Evolutionary conservation across 345 rosid species (phyloP), one percentile per base, ranked within the genome.

Genomic region (Moringa oleifera): DNA sequence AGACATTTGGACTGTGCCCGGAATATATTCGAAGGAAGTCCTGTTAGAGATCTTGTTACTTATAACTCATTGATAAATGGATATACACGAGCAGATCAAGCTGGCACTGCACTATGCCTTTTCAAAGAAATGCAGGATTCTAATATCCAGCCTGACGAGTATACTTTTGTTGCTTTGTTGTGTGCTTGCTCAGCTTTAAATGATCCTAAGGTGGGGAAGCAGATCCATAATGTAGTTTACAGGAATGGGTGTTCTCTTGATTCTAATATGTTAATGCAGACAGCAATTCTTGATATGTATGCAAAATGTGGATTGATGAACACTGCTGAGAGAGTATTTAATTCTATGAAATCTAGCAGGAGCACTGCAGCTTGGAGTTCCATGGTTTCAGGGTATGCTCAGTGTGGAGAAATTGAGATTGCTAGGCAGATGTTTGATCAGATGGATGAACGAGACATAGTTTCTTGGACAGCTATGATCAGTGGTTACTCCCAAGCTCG

Each of bases 391-490:
- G 73, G 79, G 19, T 86, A 86, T 57, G 61, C 77, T 11, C 76
- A 57, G 60, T 58, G 65, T 5, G 79, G 89, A 1, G 74, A 76
- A 58, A 68, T 79, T 56, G 78, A 71, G 16, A 25, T 58, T 59
- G 84, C 89, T 9, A 70, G 74, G 55, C 61, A 53, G 18, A 19
- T 81, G 57, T 83, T 83, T 53, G 71, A 83, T 41, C 74, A 69
- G 63, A 80, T 80, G 79, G 77, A 78, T 31, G 66, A 69, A 9
- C 79, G 81, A 52, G 80, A 81, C 55, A 62, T 80, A 9, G 75
- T 86, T 57, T 69, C 79, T 19, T 83, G 87, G 84, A 86, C 89
- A 0, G 76, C 83, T 60, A 80, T 86, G 77, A 83, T 86, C 51
- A 79, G 78, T 55, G 84, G 81, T 67, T 81, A 81, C 65, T 82